phyloP scores from a whole-genome alignment of 768 basidiomycete genomes.

The Boletus rubroflammeus region DNA sequence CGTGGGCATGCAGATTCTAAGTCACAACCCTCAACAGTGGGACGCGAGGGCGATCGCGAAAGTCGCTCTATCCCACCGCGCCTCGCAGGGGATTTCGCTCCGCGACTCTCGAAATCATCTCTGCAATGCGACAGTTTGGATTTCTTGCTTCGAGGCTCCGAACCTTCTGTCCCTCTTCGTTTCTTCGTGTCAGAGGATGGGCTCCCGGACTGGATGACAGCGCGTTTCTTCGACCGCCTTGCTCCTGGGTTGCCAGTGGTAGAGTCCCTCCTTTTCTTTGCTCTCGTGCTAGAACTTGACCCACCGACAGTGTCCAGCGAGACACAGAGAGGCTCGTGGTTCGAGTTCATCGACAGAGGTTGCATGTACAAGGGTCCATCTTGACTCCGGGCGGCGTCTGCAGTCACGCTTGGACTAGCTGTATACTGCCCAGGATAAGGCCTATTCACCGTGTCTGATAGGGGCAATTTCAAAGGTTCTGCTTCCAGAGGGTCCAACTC shows the following conservation, averaged over 20 bases:
- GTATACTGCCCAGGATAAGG: conserved; percentile 6
- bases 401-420: neutral
- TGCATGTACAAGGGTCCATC: neutral
- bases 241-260: neutral
- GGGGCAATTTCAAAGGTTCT: conserved; percentile 18
- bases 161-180: conserved; percentile 1
- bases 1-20: neutral
- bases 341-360: neutral
- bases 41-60: conserved; percentile 11
- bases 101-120: neutral
- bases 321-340: neutral
- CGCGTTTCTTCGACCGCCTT: conserved; percentile 9
- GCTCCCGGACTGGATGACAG: neutral
- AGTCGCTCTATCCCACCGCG: neutral
- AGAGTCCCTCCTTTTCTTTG: conserved; percentile 12
- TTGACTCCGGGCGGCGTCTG: neutral
- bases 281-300: neutral
- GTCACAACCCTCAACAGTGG: neutral
- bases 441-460: conserved; percentile 24
- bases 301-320: neutral
- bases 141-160: conserved; percentile 23
- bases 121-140: conserved; percentile 6
- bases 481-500: conserved; percentile 18
- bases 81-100: neutral
- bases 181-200: neutral